Evolutionary conservation across 805 yeast genomes (phyloP).

Genomic region (Ogataea henricii): DNA sequence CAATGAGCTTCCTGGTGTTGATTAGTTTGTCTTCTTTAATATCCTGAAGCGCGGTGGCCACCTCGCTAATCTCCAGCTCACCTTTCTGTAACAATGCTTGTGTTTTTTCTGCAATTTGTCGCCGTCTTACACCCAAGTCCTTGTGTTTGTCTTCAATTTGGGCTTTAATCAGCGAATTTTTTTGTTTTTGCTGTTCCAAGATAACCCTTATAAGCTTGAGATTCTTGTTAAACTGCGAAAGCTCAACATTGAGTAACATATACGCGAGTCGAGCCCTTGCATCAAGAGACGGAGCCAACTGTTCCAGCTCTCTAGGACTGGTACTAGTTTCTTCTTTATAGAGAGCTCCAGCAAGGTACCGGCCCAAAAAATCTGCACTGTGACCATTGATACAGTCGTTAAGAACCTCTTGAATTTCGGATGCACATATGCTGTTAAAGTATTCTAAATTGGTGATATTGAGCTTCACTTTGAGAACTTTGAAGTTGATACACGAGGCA

Average conservation of each 20-base stretch:
- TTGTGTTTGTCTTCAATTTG: slow-evolving; percentile 6
- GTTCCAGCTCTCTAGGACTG: slow-evolving; percentile 6
- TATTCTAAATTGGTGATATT: slow-evolving; percentile 23
- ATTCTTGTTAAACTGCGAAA: slow-evolving; percentile 20
- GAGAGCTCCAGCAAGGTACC: slow-evolving; percentile 15
- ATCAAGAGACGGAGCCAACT: slow-evolving; percentile 24
- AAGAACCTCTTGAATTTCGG: slow-evolving; percentile 28
- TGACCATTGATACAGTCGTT: slow-evolving; percentile 29
- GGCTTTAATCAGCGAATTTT: slow-evolving; percentile 12
- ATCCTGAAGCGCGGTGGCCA: slow-evolving; percentile 9
- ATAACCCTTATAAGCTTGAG: slow-evolving; percentile 12
- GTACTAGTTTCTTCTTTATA: neutral
- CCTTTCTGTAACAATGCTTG: slow-evolving; percentile 4
- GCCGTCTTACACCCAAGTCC: neutral
- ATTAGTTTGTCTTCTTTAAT: slow-evolving; percentile 16
- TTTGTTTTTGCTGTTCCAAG: slow-evolving; percentile 10
- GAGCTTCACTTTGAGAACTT: slow-evolving; percentile 27
- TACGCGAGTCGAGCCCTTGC: slow-evolving; percentile 34
- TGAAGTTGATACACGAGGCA: slow-evolving; percentile 30
- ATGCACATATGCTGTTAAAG: slow-evolving; percentile 19
- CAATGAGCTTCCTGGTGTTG: slow-evolving; percentile 16
- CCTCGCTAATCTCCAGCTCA: slow-evolving; percentile 7
- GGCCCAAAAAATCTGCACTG: slow-evolving; percentile 19
- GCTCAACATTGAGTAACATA: slow-evolving; percentile 34
- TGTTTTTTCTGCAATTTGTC: neutral